These are phyloP conservation scores for Adansonia rubrostipa DNA, from an alignment of 441 rosid genomes.

Conservation along the genomic window DNA sequence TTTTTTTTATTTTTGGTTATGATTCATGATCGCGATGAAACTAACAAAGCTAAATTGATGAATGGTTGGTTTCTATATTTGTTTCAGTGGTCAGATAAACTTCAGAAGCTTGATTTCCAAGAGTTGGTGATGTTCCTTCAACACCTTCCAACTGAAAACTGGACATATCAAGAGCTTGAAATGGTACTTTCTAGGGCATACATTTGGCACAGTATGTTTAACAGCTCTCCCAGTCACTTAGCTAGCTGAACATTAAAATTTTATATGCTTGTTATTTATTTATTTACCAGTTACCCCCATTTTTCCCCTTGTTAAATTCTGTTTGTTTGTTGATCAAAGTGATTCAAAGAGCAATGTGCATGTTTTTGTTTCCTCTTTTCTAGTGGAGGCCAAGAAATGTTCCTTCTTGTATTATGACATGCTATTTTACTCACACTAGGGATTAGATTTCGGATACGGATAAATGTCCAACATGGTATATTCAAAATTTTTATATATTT, in stretches of 20 bases:
- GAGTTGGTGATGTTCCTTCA: slow-evolving; percentile 97
- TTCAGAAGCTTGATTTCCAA: slow-evolving; percentile 92
- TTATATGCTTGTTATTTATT: slow-evolving; percentile 7
- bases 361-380: neutral
- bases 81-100: slow-evolving; percentile 58
- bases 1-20: neutral
- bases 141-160: slow-evolving; percentile 87
- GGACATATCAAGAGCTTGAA: slow-evolving; percentile 91
- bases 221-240: slow-evolving; percentile 89
- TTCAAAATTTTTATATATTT: too few relatives aligned
- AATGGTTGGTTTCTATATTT: neutral
- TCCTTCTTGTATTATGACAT: too few relatives aligned
- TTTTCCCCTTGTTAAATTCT: neutral
- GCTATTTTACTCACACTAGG: too few relatives aligned
- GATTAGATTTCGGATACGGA: too few relatives aligned
- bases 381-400: too few relatives aligned
- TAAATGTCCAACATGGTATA: too few relatives aligned
- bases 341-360: slow-evolving; percentile 12
- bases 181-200: slow-evolving; percentile 90
- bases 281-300: neutral
- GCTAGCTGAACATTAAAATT: slow-evolving; percentile 48
- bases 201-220: slow-evolving; percentile 99
- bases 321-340: slow-evolving; percentile 14
- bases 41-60: neutral
- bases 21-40: neutral